Evolutionary conservation across 495 filamentous ascomycete genomes (phyloP), one percentile per base, ranked within the genome.

Genomic region (Daldinia decipiens): DNA sequence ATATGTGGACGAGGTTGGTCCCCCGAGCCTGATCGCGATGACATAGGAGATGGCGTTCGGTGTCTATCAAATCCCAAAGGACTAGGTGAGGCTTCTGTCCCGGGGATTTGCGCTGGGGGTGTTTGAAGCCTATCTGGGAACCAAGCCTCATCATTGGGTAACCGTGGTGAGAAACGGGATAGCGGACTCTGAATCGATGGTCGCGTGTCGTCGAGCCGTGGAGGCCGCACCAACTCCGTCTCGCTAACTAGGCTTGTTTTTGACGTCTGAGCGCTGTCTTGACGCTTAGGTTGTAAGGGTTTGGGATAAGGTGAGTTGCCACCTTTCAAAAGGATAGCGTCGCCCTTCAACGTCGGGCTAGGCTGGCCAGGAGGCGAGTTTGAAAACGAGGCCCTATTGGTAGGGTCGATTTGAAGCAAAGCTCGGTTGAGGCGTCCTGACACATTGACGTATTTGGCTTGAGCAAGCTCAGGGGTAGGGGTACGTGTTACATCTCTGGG

Each of bases 401-500:
- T 78, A 27, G 79, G 76, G 31, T 81, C 73, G 38, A 78, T 64
- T 59, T 73, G 60, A 13, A 74, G 59, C 8, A 72, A 59, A 43
- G 63, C 45, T 59, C 62, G 76, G 21, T 73, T 71, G 27, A 74
- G 57, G 27, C 74, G 65, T 27, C 72, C 77, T 17, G 74, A 68
- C 12, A 84, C 80, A 62, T 79, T 80, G 54, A 84, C 82, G 43
- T 85, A 84, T 3, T 47, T 72, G 9, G 83, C 81, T 4, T 81
- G 82, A 29, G 79, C 80, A 17, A 73, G 76, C 1, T 82, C 79
- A n/a, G 76, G 76, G 31, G 71, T 64, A 4, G 74, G 66, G 24
- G 56, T 38, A 13, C 82, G 82, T 4, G 24, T 21, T 24, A 45
- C 0, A 78, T 85, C 83, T 4, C 72, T 73, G 1, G 86, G 82